Evolutionary conservation across 305 asterid species (phyloP).

Genomic region (Coffea humblotiana): DNA sequence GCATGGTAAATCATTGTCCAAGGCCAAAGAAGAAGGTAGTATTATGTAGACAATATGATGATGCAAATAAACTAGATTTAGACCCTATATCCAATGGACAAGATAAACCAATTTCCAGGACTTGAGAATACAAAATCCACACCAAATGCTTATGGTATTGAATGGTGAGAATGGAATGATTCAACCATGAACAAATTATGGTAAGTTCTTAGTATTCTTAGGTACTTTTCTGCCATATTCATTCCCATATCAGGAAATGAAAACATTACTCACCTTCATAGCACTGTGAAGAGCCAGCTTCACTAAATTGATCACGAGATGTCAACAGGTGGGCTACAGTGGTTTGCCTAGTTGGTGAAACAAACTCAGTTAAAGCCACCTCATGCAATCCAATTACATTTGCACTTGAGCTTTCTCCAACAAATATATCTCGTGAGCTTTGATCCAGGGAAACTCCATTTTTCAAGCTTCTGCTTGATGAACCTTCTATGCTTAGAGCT

Average conservation of each 20-base stretch:
- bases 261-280: not conserved
- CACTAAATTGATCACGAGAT: not conserved
- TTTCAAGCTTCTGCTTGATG: not conserved
- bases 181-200: not conserved
- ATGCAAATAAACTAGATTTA: not conserved
- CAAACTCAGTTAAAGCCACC: not conserved
- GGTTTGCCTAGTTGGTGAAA: slow-evolving; percentile 10
- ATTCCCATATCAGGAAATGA: no score
- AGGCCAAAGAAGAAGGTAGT: not conserved
- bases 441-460: not conserved
- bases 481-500: not conserved
- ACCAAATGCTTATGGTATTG: not conserved
- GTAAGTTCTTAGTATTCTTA: not conserved
- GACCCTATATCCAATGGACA: not conserved
- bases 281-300: slow-evolving; percentile 3
- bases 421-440: not conserved
- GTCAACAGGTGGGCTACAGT: not conserved
- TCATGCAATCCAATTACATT: slow-evolving; percentile 3
- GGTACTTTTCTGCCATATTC: not conserved
- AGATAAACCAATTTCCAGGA: not conserved
- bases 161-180: not conserved
- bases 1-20: not conserved
- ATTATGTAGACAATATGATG: not conserved
- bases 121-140: not conserved
- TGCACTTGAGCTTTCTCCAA: not conserved